These are phyloP conservation scores for Thielaviopsis euricoi DNA, from an alignment of 2,329 filamentous ascomycete species.

Conservation along the genomic window DNA sequence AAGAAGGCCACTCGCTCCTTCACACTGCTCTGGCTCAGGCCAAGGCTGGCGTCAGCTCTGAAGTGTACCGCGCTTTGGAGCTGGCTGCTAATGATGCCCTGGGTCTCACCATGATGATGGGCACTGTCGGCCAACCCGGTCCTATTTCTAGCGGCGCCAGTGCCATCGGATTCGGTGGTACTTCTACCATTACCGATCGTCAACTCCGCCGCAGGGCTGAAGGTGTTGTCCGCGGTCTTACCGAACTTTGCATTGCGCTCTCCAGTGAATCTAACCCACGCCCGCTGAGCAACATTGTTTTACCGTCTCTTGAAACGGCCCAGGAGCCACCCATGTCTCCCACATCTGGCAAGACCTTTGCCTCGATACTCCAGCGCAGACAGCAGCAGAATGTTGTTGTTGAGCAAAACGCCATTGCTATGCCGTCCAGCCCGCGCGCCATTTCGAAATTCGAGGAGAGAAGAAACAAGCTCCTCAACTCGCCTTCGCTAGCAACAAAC, in stretches of 20 bases:
- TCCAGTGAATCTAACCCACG: conserved; percentile 37
- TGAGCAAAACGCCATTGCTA: conserved; percentile 24
- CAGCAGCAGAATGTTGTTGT: conserved; percentile 20
- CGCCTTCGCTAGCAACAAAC: conserved; percentile 26
- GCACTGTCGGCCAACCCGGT: conserved; percentile 49
- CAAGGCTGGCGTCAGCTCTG: conserved; percentile 48
- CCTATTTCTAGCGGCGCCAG: conserved; percentile 52
- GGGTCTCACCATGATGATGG: conserved; percentile 61
- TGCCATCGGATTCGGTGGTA: conserved; percentile 32
- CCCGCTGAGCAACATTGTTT: conserved; percentile 11
- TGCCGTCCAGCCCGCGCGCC: conserved; percentile 29
- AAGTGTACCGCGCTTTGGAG: conserved; percentile 68
- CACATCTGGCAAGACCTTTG: conserved; percentile 26
- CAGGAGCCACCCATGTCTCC: conserved; percentile 25
- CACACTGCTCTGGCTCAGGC: conserved; percentile 68
- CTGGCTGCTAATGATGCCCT: conserved; percentile 68
- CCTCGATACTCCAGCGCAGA: conserved; percentile 23
- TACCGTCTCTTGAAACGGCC: conserved; percentile 8
- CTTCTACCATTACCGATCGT: conserved; percentile 49
- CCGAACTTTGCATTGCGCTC: conserved; percentile 77
- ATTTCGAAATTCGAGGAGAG: conserved; percentile 37
- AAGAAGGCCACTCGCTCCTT: conserved; percentile 58
- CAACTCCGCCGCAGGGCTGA: conserved; percentile 83
- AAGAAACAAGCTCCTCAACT: conserved; percentile 29
- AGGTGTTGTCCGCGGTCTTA: conserved; percentile 79